A percentile compares a stretch with the other conserved stretches of the same genome.
phyloP scores from a whole-genome alignment of 768 basidiomycete genomes.

The Amanita exitialis region DNA sequence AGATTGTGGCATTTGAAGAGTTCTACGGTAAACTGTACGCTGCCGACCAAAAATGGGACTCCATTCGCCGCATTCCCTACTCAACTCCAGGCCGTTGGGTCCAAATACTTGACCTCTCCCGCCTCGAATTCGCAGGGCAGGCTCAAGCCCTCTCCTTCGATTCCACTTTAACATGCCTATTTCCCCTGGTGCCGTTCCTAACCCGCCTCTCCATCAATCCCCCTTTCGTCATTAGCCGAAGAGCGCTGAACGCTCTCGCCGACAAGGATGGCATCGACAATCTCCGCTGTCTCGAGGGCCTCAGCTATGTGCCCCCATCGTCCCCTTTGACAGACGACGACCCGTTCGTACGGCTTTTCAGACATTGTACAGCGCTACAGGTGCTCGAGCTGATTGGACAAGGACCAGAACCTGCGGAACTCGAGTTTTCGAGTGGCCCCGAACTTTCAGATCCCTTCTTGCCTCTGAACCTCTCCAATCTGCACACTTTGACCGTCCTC shows the following conservation, averaged over 20 bases:
- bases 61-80: constrained; percentile 77
- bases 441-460: constrained; percentile 22
- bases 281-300: constrained; percentile 42
- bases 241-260: constrained; percentile 42
- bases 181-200: constrained; percentile 62
- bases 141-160: constrained; percentile 48
- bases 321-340: constrained; percentile 34
- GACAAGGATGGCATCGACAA: constrained; percentile 39
- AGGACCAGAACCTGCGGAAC: constrained; percentile 45
- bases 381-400: constrained; percentile 54
- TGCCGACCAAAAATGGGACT: constrained; percentile 80
- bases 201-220: constrained; percentile 42
- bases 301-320: constrained; percentile 35
- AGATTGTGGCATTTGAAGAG: constrained; percentile 35
- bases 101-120: constrained; percentile 61
- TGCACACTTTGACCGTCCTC: constrained; percentile 51
- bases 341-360: constrained; percentile 47
- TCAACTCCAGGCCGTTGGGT: constrained; percentile 88
- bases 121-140: constrained; percentile 31
- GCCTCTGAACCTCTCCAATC: constrained; percentile 42
- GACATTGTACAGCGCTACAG: constrained; percentile 45
- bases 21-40: constrained; percentile 47
- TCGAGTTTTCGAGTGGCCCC: constrained; percentile 25
- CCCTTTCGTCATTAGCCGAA: constrained; percentile 48
- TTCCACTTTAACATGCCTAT: constrained; percentile 50